A percentile compares a stretch with the other conserved stretches of the same genome.
phyloP scores from a whole-genome alignment of 768 basidiomycete genomes.

The Dentipellis fragilis region DNA sequence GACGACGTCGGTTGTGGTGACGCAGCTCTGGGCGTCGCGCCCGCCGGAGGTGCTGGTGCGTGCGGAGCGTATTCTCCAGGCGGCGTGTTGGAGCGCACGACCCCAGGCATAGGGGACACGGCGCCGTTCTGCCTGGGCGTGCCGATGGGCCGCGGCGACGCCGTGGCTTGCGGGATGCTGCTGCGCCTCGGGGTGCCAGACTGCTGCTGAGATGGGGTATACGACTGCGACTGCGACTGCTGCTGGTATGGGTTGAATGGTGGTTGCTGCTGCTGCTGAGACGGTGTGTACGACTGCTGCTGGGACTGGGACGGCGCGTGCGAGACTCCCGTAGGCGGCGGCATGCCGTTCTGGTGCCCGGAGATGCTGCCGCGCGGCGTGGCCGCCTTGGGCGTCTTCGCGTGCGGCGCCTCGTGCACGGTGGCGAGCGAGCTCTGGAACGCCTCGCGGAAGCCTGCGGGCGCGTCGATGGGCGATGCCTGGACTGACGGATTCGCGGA shows the following conservation, averaged over 20 bases:
- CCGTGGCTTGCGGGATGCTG: neutral
- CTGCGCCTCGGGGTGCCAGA: neutral
- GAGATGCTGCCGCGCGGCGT: slow-evolving; percentile 8
- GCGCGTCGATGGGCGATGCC: slow-evolving; percentile 20
- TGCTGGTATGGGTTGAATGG: neutral
- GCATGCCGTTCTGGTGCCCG: too few species aligned
- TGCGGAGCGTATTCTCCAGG: neutral
- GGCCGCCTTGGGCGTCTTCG: slow-evolving; percentile 11
- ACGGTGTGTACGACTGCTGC: neutral
- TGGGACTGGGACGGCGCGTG: neutral
- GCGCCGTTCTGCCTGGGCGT: slow-evolving; percentile 5
- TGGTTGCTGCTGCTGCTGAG: neutral
- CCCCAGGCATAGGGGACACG: neutral
- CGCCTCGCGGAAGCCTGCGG: slow-evolving; percentile 15
- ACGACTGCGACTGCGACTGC: slow-evolving; percentile 5
- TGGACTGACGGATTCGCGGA: slow-evolving; percentile 9
- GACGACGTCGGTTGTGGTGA: neutral
- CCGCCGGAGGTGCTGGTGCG: neutral
- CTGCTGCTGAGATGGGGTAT: neutral
- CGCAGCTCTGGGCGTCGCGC: neutral
- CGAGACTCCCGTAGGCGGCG: slow-evolving; percentile 1
- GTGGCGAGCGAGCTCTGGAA: slow-evolving; percentile 16
- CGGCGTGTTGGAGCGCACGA: too few species aligned
- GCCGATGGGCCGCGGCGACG: slow-evolving; percentile 4
- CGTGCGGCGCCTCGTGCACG: slow-evolving; percentile 7